Base-by-base conservation (phyloP, 2,329 filamentous ascomycete species). In the Claviceps pusilla region DNA sequence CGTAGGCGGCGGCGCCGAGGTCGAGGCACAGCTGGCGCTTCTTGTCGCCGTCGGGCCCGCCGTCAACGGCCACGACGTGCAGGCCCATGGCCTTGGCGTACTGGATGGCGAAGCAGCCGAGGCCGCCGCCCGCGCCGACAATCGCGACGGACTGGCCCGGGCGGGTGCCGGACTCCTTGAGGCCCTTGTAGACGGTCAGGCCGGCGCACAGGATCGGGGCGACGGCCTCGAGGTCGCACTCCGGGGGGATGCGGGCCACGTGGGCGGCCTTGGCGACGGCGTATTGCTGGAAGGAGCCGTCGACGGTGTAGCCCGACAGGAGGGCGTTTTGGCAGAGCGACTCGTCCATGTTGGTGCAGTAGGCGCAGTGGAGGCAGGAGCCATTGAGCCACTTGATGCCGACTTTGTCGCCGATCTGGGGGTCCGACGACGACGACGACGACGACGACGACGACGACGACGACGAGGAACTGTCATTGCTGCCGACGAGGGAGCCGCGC, bases 311-410 rank as follows among this genome's bases (percentile, higher is more conserved):
- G 55, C 91, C 91, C 0, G 89, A 94, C 45, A 95, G 79, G 41
- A 78, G 73, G 31, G 87, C 81, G 56, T 86, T 74, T 16, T 78
- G 69, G 73, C 91, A 97, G 6, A 95, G 83, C 3, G 88, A 84
- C 73, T 96, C 90, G 62, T 95, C 86, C 50, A 80, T 70, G 61
- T 82, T 77, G 66, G 85, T 82, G 75, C 90, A 96, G 78, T 87
- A 95, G 62, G 82, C 77, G 74, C 90, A 97, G 59, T 76, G 70
- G 58, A 95, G 75, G 71, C 91, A 96, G 49, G 86, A 84, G 59
- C 88, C 87, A 71, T 95, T 93, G 65, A 96, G 76, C 89, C 89
- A 96, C 76, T 89, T 95, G 70, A 97, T 80, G 66, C 91, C 91
- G 57, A 83, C 91, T 64, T 89, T 75, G 65, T 95, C 89, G 62